phyloP scores from a whole-genome alignment of 352 stramenopile genomes.

The Halophytophthora polymorphica region DNA sequence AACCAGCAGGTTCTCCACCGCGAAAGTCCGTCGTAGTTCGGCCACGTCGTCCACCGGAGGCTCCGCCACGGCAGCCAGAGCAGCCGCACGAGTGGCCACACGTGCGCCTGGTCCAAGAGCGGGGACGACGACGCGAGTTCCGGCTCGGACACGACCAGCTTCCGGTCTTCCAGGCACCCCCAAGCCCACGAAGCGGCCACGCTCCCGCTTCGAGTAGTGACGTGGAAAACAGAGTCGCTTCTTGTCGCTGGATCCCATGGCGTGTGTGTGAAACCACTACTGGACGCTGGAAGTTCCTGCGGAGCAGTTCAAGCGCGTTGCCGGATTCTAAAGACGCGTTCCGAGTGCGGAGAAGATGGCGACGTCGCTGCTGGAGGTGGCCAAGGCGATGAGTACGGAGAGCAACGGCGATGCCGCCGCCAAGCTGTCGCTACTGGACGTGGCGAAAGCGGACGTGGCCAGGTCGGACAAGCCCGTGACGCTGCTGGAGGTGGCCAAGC shows the following conservation, averaged over 20 bases:
- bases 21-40: conserved; percentile 16
- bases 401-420: neutral
- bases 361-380: conserved; percentile 49
- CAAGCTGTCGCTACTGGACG: conserved; percentile 30
- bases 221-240: neutral
- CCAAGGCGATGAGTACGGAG: conserved; percentile 39
- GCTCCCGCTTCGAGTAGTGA: conserved; percentile 11
- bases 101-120: neutral
- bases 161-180: neutral
- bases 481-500: conserved; percentile 46
- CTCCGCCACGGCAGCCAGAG: conserved; percentile 18
- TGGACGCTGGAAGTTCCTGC: conserved; percentile 1
- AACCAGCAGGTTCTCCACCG: conserved; percentile 12
- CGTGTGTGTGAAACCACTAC: too few relatives aligned
- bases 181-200: conserved; percentile 36
- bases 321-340: neutral
- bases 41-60: conserved; percentile 19
- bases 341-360: conserved; percentile 9
- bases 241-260: too few relatives aligned
- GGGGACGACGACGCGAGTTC: neutral
- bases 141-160: neutral
- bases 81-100: conserved; percentile 9
- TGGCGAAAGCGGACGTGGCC: conserved; percentile 30
- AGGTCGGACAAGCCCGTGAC: conserved; percentile 20
- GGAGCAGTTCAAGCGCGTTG: neutral